phyloP scores from a whole-genome alignment of 1,139 yeast species.

The Candida neerlandica region DNA sequence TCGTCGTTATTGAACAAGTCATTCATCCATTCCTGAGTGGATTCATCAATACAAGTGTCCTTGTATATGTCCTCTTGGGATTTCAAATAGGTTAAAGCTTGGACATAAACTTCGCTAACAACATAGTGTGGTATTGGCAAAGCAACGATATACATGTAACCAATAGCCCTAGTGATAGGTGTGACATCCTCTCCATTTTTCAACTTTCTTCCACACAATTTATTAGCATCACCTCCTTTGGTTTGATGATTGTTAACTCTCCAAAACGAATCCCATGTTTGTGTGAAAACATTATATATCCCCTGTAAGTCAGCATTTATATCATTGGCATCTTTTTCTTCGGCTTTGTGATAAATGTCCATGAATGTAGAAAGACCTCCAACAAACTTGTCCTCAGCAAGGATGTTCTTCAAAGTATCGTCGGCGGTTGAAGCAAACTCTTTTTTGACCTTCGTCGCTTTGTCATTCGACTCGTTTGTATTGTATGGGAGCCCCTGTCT shows the following conservation, averaged over 20 bases:
- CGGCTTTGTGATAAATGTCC: not conserved
- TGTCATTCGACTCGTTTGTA: no score
- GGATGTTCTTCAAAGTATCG: not conserved
- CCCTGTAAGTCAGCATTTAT: not conserved
- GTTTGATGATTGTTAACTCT: not conserved
- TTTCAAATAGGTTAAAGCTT: no score
- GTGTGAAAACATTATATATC: not conserved
- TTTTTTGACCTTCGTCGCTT: no score
- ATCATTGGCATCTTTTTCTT: not conserved
- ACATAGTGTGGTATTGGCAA: slow-evolving; percentile 1
- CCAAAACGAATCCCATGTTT: not conserved
- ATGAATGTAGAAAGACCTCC: not conserved
- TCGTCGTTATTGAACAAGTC: no score
- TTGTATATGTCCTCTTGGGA: no score
- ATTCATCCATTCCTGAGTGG: no score
- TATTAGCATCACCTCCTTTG: not conserved
- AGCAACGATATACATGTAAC: slow-evolving; percentile 1
- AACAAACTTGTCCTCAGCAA: not conserved
- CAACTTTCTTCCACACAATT: not conserved
- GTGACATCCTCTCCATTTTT: not conserved
- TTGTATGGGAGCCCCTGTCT: no score
- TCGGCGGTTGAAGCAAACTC: no score
- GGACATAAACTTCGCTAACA: not conserved
- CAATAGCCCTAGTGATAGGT: not conserved
- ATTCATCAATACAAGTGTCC: no score